Evolutionary conservation across 371 early-diverging fungal species (phyloP), one percentile per base, ranked within the genome.

Genomic region (Mortierella sp.): DNA sequence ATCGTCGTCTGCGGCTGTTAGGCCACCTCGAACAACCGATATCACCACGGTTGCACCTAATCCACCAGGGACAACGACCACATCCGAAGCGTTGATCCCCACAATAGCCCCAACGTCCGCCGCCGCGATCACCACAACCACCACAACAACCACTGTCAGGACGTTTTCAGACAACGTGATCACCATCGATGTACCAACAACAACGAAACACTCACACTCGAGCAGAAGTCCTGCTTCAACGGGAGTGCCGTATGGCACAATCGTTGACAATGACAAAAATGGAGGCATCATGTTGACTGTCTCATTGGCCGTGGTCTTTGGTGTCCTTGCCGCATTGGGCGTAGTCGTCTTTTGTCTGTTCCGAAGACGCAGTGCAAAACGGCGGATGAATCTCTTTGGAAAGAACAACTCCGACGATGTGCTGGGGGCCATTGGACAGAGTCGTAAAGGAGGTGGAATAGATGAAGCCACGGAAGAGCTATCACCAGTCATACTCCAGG

Each of bases 331-430:
- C 12, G 56, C 55, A 0, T 54, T 73, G 60, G 68, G 62, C 2
- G 1, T 63, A 4, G 75, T 73, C 9, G 48, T 63, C 23, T 63
- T 32, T 49, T 73, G 68, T 60, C 64, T 73, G 15, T 66, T 73
- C 48, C 48, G 54, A 27, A 39, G 64, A 30, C 58, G 75, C 6
- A 32, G 27, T 19, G 57, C 56, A 5, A 65, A 66, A 21, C 48
- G 61, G 19, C 11, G 51, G 34, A 34, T 58, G 50, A 24, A 56
- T 23, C 6, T 48, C 11, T 58, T 67, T 50, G 63, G 63, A 1
- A 63, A 57, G 15, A 27, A 44, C 11, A 21, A 32, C 17, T 43
- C 32, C n/a, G 9, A 34, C 3, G 37, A 23, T 37, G 56, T 32
- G 2, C 51, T 62, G 6, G 49, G 54, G 8, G 24, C 24, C 17